Conservation (phyloP, 2,329 filamentous ascomycete species). For the Sporothrix schenckii region DNA sequence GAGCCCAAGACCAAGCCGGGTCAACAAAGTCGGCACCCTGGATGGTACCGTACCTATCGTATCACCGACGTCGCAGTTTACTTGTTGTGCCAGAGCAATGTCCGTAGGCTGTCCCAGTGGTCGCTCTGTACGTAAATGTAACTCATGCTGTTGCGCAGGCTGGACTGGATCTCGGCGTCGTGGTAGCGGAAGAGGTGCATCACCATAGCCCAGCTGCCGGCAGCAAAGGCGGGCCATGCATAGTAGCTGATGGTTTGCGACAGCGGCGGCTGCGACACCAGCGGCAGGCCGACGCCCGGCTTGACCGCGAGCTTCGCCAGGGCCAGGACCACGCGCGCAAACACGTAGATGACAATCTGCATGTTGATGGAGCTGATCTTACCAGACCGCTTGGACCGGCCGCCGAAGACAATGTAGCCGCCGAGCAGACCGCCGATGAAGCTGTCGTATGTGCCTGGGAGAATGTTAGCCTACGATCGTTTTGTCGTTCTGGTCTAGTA, state of each 20-base stretch:
- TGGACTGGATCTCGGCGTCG: slow-evolving; percentile 87
- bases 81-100: slow-evolving; percentile 83
- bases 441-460: slow-evolving; percentile 71
- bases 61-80: slow-evolving; percentile 40
- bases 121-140: slow-evolving; percentile 94
- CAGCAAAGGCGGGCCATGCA: slow-evolving; percentile 92
- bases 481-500: too few relatives aligned
- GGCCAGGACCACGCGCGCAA: slow-evolving; percentile 84
- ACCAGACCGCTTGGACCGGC: slow-evolving; percentile 62
- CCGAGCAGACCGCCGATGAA: slow-evolving; percentile 86
- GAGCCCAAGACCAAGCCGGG: neutral
- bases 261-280: slow-evolving; percentile 53
- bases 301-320: slow-evolving; percentile 82
- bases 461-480: too few relatives aligned
- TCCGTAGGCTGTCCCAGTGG: slow-evolving; percentile 83
- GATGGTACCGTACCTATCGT: neutral
- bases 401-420: slow-evolving; percentile 90
- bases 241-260: slow-evolving; percentile 63
- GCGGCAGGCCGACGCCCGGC: slow-evolving; percentile 56
- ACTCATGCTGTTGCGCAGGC: slow-evolving; percentile 91
- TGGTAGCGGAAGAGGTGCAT: slow-evolving; percentile 96
- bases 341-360: slow-evolving; percentile 98
- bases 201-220: slow-evolving; percentile 85
- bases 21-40: too few relatives aligned
- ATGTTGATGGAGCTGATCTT: slow-evolving; percentile 81